Percentiles rank a stretch among this genome's conserved stretches.
Evolutionary conservation across 2,329 filamentous ascomycete species (phyloP).

Genomic region (Phaeosphaeria sp.): DNA sequence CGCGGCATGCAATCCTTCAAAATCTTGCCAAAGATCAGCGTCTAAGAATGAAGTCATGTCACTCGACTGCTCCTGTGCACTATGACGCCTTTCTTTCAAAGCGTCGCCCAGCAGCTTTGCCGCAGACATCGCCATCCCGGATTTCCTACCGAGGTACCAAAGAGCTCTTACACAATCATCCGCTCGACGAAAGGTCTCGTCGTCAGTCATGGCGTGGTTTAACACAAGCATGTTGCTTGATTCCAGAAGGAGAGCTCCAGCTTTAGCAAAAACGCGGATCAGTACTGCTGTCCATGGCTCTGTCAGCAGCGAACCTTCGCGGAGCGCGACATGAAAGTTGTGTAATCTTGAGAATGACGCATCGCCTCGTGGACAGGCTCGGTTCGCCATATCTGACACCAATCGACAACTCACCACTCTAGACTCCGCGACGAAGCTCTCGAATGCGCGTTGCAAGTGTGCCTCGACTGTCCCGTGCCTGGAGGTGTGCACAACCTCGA

Average conservation of each 20-base stretch:
- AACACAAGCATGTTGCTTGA: constrained; percentile 28
- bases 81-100: constrained; percentile 35
- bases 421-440: constrained; percentile 50
- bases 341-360: constrained; percentile 40
- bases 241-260: constrained; percentile 51
- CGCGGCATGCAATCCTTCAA: constrained; percentile 24
- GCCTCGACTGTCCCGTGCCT: constrained; percentile 28
- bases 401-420: constrained; percentile 54
- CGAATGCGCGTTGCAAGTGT: constrained; percentile 31
- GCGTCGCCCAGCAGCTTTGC: constrained; percentile 48
- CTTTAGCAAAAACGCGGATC: constrained; percentile 60
- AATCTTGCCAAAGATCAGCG: constrained; percentile 34
- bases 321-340: constrained; percentile 62
- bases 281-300: constrained; percentile 67
- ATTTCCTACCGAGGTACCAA: constrained; percentile 63
- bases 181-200: constrained; percentile 48
- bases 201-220: constrained; percentile 9
- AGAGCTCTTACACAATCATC: constrained; percentile 61
- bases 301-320: constrained; percentile 62
- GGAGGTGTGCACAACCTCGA: constrained; percentile 58
- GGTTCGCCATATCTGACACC: constrained; percentile 58
- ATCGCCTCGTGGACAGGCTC: constrained; percentile 48
- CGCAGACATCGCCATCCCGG: constrained; percentile 57
- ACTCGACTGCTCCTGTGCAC: constrained; percentile 25
- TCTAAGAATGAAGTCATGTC: constrained; percentile 34